phyloP scores from a whole-genome alignment of 352 stramenopile species.

The Pythium dissotocum region DNA sequence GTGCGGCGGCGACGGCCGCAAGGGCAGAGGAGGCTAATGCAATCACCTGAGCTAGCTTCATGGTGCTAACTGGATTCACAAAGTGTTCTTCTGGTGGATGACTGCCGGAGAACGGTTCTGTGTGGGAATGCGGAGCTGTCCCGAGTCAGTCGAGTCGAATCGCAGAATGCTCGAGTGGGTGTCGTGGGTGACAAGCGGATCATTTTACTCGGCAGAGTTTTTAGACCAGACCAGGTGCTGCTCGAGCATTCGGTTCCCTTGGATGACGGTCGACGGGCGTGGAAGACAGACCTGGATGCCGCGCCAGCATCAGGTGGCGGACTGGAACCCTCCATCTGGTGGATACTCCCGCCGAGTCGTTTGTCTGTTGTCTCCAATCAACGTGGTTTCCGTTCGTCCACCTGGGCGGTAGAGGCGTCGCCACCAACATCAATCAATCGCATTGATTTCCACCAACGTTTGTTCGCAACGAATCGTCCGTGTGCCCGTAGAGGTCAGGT shows the following conservation, averaged over 20 bases:
- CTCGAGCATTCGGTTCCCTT: slow-evolving; percentile 1
- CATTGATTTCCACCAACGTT: neutral
- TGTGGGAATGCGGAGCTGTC: neutral
- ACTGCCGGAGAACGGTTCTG: slow-evolving; percentile 6
- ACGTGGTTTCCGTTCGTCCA: neutral
- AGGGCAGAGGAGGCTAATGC: slow-evolving; percentile 14
- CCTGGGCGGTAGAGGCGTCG: slow-evolving; percentile 3
- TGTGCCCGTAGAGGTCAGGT: neutral
- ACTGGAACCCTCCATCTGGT: slow-evolving; percentile 5
- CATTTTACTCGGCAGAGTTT: neutral
- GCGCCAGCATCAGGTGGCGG: neutral
- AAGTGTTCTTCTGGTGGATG: neutral
- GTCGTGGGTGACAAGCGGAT: neutral
- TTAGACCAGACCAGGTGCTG: neutral
- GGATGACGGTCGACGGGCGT: neutral
- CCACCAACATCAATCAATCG: neutral
- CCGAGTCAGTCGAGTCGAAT: slow-evolving; percentile 9
- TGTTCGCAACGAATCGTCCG: neutral
- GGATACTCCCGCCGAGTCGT: neutral
- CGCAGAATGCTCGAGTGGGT: slow-evolving; percentile 15
- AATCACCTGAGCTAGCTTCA: slow-evolving; percentile 23
- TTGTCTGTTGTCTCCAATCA: neutral
- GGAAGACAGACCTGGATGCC: neutral
- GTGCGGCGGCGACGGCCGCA: slow-evolving; percentile 13
- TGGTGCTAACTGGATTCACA: slow-evolving; percentile 4